Base-by-base conservation (phyloP, 2,329 filamentous ascomycete species). In the Cercospora citrullina region DNA sequence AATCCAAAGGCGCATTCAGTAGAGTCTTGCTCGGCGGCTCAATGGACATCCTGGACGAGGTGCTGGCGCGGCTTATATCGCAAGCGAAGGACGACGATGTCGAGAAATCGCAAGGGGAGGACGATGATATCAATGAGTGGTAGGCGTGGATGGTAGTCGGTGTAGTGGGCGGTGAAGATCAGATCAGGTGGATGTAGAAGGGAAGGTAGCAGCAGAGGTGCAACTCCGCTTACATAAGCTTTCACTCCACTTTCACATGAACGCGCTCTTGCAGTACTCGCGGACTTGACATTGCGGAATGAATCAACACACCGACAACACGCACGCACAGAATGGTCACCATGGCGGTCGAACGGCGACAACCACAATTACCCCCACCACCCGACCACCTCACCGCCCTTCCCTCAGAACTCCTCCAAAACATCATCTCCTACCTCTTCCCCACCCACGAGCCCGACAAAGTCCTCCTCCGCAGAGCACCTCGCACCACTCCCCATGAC, bases 391-490 rank as follows among this genome's bases (percentile, higher is more conserved):
- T 77, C 18, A 73, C 72, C 5, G 42, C 69, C 23, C 70, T 76
- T 0, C 75, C 75, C 2, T 23, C 72, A 2, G 76, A 78, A 63
- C 67, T 77, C 21, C 66, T 77, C 10, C 72, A 76, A 61, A 64
- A 71, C 14, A 74, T 78, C 36, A 71, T 75, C 66, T 71, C 70
- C 66, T 73, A 72, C 53, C 70, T 77, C 23, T 72, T 75, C 42
- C 68, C 75, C 1, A 65, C 66, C 16, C 76, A 78, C 60, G 36
- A 66, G n/a, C 73, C 73, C 5, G 65, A 74, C 48, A 71, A 64
- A 16, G 66, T 68, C 7, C 36, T 68, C 66, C 45, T 16, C 18
- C 10, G 26, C 14, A 10, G 31, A 7, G 10, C 14, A 8, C 10
- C 45, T 5, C 21, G 45, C 18, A 39, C 45, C 28, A 18, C 30